Evolutionary conservation across 2,329 filamentous ascomycete species (phyloP).

Genomic region (Aspergillus sp.): DNA sequence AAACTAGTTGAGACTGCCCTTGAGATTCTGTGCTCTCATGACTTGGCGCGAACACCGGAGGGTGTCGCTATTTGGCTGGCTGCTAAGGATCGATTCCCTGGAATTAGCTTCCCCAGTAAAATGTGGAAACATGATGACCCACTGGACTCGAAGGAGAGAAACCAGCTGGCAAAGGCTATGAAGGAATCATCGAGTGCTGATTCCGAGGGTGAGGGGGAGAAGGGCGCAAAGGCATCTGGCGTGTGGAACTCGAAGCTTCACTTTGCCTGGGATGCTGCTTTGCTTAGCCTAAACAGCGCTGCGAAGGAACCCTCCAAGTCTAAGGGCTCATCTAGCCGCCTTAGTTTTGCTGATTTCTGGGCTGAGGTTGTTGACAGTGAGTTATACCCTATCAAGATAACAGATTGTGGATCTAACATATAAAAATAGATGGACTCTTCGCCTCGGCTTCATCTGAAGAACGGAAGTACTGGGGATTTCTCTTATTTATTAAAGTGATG

Average conservation of each 20-base stretch:
- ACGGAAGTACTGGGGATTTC: constrained; percentile 89
- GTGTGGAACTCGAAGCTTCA: constrained; percentile 79
- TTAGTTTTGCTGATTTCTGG: constrained; percentile 76
- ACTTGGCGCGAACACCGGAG: constrained; percentile 77
- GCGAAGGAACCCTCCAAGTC: constrained; percentile 30
- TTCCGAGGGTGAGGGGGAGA: constrained; percentile 29
- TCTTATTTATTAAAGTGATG: constrained; percentile 78
- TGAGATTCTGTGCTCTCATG: constrained; percentile 60
- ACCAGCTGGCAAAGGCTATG: constrained; percentile 71
- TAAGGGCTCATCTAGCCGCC: constrained; percentile 36
- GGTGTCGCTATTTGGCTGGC: constrained; percentile 86
- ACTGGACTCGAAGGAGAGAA: constrained; percentile 66
- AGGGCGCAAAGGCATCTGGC: constrained; percentile 53
- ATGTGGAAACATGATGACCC: constrained; percentile 75
- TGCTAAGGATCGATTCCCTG: constrained; percentile 63
- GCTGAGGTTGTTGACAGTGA: constrained; percentile 79
- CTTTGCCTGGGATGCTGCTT: constrained; percentile 82
- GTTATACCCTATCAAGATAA: constrained; percentile 32
- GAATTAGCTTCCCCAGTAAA: constrained; percentile 64
- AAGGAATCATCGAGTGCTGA: constrained; percentile 59
- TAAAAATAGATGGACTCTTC: constrained; percentile 71
- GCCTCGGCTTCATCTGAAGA: constrained; percentile 77
- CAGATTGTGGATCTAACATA: constrained; percentile 12
- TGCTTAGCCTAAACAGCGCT: constrained; percentile 48
- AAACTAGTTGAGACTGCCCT: constrained; percentile 63